phyloP scores from a whole-genome alignment of 257 asterid species.

The Knoxia roxburghii region DNA sequence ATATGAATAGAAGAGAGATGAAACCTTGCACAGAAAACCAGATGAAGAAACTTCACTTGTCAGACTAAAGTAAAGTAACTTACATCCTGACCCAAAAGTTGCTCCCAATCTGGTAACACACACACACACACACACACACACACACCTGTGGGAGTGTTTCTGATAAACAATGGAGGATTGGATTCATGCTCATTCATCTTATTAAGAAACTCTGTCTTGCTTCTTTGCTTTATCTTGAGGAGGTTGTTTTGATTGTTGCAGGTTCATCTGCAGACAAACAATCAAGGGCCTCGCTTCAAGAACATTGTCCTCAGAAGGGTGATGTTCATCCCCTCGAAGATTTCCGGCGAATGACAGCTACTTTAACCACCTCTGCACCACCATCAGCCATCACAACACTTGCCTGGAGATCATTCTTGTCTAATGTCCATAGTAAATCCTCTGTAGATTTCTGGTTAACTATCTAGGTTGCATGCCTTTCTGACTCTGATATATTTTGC shows the following conservation, averaged over 20 bases:
- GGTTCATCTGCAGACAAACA: slow-evolving; percentile 86
- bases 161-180: not conserved
- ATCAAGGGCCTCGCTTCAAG: slow-evolving; percentile 67
- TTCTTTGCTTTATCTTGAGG: not conserved
- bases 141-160: no score
- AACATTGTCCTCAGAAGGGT: slow-evolving; percentile 50
- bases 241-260: slow-evolving; percentile 16
- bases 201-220: not conserved
- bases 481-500: no score
- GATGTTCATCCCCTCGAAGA: slow-evolving; percentile 22
- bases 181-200: not conserved
- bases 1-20: not conserved
- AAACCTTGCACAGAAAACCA: not conserved
- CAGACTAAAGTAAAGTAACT: not conserved
- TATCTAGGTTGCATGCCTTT: no score
- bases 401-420: no score
- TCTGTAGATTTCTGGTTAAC: no score
- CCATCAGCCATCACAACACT: no score
- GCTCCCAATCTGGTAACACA: not conserved
- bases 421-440: no score
- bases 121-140: not conserved
- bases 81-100: not conserved
- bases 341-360: no score
- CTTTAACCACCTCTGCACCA: no score
- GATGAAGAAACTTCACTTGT: not conserved